phyloP scores from a whole-genome alignment of 129 eudicot genomes.

The Lonicera japonica region DNA sequence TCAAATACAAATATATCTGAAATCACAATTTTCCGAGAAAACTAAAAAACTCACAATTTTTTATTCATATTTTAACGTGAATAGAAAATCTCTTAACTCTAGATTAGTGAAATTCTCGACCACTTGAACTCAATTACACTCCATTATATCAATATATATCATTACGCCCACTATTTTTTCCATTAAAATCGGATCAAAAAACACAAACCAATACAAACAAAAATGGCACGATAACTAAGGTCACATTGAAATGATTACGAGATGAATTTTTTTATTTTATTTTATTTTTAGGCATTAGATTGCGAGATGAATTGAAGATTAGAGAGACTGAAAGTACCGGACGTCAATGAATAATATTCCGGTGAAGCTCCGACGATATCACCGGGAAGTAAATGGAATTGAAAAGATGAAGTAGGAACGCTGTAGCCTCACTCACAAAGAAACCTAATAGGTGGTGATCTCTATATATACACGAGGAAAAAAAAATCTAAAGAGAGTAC shows the following conservation, averaged over 20 bases:
- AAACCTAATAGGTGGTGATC: neutral
- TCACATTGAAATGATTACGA: neutral
- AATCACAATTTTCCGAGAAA: neutral
- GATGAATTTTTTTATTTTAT: too few relatives aligned
- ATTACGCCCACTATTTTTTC: slow-evolving; percentile 20
- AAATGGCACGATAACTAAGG: slow-evolving; percentile 1
- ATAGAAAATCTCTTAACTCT: neutral
- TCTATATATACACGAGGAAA: neutral
- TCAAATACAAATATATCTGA: too few relatives aligned
- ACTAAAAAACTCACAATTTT: too few relatives aligned
- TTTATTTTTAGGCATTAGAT: too few relatives aligned
- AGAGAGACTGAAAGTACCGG: neutral
- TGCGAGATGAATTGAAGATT: neutral
- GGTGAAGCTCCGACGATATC: neutral
- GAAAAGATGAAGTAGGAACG: neutral
- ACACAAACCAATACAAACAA: slow-evolving; percentile 20
- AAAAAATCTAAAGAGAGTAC: slow-evolving; percentile 13
- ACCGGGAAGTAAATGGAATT: slow-evolving; percentile 2
- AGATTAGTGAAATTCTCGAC: neutral
- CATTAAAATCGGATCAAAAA: slow-evolving; percentile 45
- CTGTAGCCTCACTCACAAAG: slow-evolving; percentile 6
- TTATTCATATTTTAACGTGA: too few relatives aligned
- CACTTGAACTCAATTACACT: neutral
- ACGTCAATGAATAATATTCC: neutral
- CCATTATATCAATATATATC: slow-evolving; percentile 12